phyloP scores from a whole-genome alignment of 2,329 filamentous ascomycete species.

The Aspergillus sp. region DNA sequence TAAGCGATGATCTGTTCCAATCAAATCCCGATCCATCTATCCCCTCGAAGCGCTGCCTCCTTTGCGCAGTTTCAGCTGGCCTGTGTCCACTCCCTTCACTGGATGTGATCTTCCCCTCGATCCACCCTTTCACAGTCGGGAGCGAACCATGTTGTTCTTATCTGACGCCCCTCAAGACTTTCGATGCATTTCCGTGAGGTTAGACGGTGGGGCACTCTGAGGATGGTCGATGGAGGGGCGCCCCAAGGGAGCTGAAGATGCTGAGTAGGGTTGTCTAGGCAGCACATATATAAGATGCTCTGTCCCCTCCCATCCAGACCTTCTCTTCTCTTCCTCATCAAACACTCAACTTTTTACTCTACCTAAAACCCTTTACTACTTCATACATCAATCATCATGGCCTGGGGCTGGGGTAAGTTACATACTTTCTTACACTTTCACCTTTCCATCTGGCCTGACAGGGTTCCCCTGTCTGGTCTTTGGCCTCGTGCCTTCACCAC shows the following conservation, averaged over 20 bases:
- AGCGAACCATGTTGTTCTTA: neutral
- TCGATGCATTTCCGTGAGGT: neutral
- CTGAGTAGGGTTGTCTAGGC: constrained; percentile 4
- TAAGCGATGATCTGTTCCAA: neutral
- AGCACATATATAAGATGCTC: constrained; percentile 7
- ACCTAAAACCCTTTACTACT: neutral
- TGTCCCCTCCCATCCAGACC: neutral
- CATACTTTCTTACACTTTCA: neutral
- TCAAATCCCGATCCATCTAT: neutral
- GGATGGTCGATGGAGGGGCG: constrained; percentile 2
- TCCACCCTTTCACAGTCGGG: neutral
- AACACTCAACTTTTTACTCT: constrained; percentile 6
- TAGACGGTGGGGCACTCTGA: constrained; percentile 1
- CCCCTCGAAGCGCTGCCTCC: neutral
- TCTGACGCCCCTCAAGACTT: neutral
- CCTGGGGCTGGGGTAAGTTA: constrained; percentile 39
- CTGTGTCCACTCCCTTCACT: neutral
- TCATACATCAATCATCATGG: constrained; percentile 31
- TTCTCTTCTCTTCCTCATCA: neutral
- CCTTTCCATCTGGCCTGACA: neutral
- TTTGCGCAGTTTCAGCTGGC: neutral
- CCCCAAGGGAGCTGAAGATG: constrained; percentile 1
- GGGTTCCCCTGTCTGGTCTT: neutral
- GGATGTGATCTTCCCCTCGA: constrained; percentile 7
- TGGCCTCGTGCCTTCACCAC: neutral